These are phyloP conservation scores for Buxus sempervirens DNA, from an alignment of 164 flowering plant species.

Conservation along the genomic window DNA sequence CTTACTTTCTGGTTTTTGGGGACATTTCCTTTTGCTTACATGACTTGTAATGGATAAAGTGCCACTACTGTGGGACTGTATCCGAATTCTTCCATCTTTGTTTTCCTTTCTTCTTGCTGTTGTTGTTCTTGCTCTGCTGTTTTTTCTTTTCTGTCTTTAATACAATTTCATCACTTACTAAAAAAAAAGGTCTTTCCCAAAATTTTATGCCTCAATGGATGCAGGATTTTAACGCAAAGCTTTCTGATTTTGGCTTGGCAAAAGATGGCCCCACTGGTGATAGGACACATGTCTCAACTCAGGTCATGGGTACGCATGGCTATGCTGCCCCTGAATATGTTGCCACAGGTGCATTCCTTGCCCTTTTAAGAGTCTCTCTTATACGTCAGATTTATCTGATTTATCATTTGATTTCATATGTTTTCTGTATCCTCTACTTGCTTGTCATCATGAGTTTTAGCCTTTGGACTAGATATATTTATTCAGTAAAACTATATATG, in stretches of 20 bases:
- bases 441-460: neutral
- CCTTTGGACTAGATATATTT: neutral
- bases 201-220: neutral
- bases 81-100: too few relatives aligned
- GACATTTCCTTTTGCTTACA: too few relatives aligned
- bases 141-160: too few relatives aligned
- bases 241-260: conserved; percentile 60
- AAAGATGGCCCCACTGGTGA: conserved; percentile 59
- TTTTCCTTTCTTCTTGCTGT: too few relatives aligned
- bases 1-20: too few relatives aligned
- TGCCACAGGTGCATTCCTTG: conserved; percentile 35
- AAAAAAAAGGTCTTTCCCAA: too few relatives aligned
- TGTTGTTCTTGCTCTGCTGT: too few relatives aligned
- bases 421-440: neutral
- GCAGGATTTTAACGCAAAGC: conserved; percentile 57
- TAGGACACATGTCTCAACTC: conserved; percentile 50
- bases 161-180: too few relatives aligned
- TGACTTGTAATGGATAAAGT: too few relatives aligned
- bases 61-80: too few relatives aligned
- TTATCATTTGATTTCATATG: too few relatives aligned
- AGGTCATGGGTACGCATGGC: conserved; percentile 55
- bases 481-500: neutral
- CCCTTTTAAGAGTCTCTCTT: neutral
- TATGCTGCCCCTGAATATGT: conserved; percentile 63
- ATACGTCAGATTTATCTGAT: neutral